Evolutionary conservation across 1,139 yeast species (phyloP), one percentile per base, ranked within the genome.

Genomic region (Saccharomyces hybrid): DNA sequence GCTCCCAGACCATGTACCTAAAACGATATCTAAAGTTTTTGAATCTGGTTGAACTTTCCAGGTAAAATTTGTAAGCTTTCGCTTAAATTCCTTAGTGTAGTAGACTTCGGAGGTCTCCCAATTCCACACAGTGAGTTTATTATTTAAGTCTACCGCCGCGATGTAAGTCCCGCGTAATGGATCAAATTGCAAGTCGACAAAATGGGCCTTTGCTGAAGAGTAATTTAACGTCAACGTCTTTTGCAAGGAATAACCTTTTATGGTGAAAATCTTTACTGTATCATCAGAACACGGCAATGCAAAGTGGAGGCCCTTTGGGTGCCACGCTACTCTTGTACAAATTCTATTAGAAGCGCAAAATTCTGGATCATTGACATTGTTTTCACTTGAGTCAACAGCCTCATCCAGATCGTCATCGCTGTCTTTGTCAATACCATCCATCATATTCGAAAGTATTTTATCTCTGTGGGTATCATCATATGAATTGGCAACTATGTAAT

Each of bases 271-370:
- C 59, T 62, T 56, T 57, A 67, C 60, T 60, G 74, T 21, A 73
- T 63, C 44, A 68, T 76, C 61, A 73, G 69, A 41, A 64, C 73
- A 71, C 1, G 86, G 88, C 14, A 84, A 64, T 1, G 91, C 87
- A 55, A 89, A 75, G 19, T 72, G 70, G 53, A 79, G 79, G 11
- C 95, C 95, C 54, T 78, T 75, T 4, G 85, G 83, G 62, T 79
- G 81, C 86, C 86, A 83, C 12, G 76, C 78, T 1, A 77, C 76
- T 48, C 76, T 73, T 0, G 81, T 73, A 6, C 74, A 68, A 4
- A 73, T 65, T 14, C 71, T 61, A 53, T 74, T 75, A 16, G 69
- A 76, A 12, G 57, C 59, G 41, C 66, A 59, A 48, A 63, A 65
- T 31, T 66, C 72, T 1, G 66, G 61, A 47, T 64, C 68, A 7